These are phyloP conservation scores for Misopates orontium DNA, from an alignment of 257 asterid species.

Conservation along the genomic window DNA sequence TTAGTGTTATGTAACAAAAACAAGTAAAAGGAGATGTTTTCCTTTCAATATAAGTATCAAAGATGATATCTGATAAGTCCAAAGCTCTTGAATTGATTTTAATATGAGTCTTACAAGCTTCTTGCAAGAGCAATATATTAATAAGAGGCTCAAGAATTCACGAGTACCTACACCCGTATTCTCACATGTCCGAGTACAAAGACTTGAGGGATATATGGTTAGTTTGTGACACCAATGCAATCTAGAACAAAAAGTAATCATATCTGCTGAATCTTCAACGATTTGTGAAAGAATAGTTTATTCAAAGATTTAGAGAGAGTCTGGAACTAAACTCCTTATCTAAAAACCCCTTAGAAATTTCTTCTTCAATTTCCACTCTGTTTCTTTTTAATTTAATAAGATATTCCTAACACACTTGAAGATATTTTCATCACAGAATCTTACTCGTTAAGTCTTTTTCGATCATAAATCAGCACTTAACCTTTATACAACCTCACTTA, in stretches of 20 bases:
- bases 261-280: too few species aligned
- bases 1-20: background rate
- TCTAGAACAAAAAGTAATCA: too few species aligned
- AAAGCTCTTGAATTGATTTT: background rate
- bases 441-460: background rate
- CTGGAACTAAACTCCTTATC: too few species aligned
- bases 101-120: too few species aligned
- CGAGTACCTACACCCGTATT: too few species aligned
- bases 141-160: background rate
- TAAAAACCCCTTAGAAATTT: too few species aligned
- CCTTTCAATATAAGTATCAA: background rate
- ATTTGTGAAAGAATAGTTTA: too few species aligned
- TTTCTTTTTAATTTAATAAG: slow-evolving; percentile 3
- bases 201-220: too few species aligned
- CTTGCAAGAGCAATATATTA: background rate
- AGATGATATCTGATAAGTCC: background rate
- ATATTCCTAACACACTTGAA: background rate
- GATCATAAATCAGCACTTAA: background rate
- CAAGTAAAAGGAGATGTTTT: background rate
- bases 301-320: too few species aligned
- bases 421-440: background rate
- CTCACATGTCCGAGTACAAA: too few species aligned
- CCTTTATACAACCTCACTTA: background rate
- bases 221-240: too few species aligned
- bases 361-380: too few species aligned